These are phyloP conservation scores for Backusella tuberculispora DNA, from an alignment of 192 early-diverging fungal species.

Conservation along the genomic window DNA sequence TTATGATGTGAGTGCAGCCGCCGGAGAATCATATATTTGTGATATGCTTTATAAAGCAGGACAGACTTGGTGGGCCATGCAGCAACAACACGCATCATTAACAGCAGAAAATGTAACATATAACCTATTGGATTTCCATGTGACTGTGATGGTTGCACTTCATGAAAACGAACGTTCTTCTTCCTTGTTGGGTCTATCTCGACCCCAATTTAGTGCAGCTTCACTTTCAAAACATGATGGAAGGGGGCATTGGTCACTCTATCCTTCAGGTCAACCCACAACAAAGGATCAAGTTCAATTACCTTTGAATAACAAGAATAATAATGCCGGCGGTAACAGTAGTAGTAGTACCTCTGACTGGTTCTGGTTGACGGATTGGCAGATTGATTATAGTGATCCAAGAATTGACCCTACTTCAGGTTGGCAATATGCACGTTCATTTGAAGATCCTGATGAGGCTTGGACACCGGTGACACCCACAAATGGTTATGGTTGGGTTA, in stretches of 20 bases:
- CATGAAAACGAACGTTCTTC: conserved; percentile 72
- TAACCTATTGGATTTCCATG: conserved; percentile 54
- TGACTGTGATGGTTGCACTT: conserved; percentile 58
- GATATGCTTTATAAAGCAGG: conserved; percentile 62
- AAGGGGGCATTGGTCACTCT: conserved; percentile 64
- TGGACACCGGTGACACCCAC: conserved; percentile 57
- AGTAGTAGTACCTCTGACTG: conserved; percentile 43
- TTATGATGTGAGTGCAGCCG: conserved; percentile 71
- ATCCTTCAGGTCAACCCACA: conserved; percentile 51
- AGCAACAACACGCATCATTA: not conserved
- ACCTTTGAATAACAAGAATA: conserved; percentile 30
- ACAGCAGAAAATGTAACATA: conserved; percentile 27
- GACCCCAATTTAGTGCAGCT: conserved; percentile 54
- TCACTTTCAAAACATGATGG: conserved; percentile 54
- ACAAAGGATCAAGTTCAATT: conserved; percentile 57
- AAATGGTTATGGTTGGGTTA: conserved; percentile 59
- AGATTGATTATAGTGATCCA: conserved; percentile 63
- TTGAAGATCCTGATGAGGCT: conserved; percentile 53
- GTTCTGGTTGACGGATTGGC: conserved; percentile 86
- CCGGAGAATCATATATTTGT: conserved; percentile 63
- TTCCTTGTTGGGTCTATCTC: conserved; percentile 50
- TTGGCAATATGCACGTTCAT: conserved; percentile 71
- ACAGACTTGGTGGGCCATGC: conserved; percentile 45
- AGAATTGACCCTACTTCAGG: conserved; percentile 61
- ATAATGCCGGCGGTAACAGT: not conserved